Conservation (phyloP, 306 rosid species). For the Sindora glabra region DNA sequence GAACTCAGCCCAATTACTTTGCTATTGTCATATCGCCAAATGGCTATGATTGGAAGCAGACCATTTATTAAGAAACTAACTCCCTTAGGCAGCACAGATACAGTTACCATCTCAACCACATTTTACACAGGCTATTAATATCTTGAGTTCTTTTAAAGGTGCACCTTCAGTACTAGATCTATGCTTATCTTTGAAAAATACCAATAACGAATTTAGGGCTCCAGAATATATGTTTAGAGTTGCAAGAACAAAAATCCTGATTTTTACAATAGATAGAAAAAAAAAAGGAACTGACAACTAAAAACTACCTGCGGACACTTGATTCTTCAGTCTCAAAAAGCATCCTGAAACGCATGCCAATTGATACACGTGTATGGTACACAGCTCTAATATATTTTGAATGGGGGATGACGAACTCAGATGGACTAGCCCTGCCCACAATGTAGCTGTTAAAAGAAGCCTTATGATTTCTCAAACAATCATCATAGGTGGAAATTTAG, state of each 20-base stretch:
- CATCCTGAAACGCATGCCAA: conserved; percentile 93
- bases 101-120: not conserved
- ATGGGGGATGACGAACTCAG: conserved; percentile 74
- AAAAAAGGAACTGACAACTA: not conserved
- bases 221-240: not conserved
- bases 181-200: not conserved
- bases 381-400: conserved; percentile 82
- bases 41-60: not conserved
- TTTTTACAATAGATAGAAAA: not conserved
- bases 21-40: not conserved
- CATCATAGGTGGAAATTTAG: not conserved
- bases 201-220: not conserved
- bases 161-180: not conserved
- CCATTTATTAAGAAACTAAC: conserved; percentile 1
- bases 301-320: conserved; percentile 70
- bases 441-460: conserved; percentile 15
- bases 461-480: not conserved
- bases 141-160: not conserved
- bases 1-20: not conserved
- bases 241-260: not conserved
- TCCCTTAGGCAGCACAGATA: not conserved
- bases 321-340: conserved; percentile 90
- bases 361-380: conserved; percentile 80
- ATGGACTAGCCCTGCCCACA: conserved; percentile 81
- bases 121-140: not conserved